These are phyloP conservation scores for Periconia sp. DNA, from an alignment of 2,329 filamentous ascomycete genomes.

Conservation along the genomic window DNA sequence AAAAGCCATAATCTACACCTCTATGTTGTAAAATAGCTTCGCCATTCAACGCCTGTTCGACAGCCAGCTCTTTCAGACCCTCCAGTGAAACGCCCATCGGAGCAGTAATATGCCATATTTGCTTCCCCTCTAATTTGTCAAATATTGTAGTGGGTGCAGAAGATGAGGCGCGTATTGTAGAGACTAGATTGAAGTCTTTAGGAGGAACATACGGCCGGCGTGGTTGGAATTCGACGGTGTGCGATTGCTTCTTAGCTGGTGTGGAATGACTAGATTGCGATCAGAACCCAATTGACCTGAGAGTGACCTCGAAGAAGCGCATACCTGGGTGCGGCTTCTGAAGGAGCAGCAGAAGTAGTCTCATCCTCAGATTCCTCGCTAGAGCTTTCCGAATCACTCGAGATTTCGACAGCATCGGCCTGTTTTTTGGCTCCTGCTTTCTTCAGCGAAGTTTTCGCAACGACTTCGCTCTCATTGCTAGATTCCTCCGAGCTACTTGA, in stretches of 20 bases:
- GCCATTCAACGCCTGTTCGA: constrained; percentile 62
- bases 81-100: constrained; percentile 73
- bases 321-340: constrained; percentile 23
- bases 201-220: constrained; percentile 45
- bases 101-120: constrained; percentile 81
- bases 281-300: not conserved
- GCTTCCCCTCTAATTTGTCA: constrained; percentile 69
- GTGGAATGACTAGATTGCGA: constrained; percentile 9
- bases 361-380: constrained; percentile 48
- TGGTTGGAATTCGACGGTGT: constrained; percentile 41
- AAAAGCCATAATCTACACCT: constrained; percentile 67
- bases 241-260: constrained; percentile 24
- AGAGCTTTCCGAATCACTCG: constrained; percentile 34
- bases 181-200: constrained; percentile 56
- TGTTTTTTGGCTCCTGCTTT: constrained; percentile 19
- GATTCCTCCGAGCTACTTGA: constrained; percentile 34
- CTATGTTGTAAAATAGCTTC: constrained; percentile 66
- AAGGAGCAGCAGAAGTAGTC: constrained; percentile 21
- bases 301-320: constrained; percentile 4
- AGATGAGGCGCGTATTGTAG: constrained; percentile 50
- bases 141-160: constrained; percentile 56
- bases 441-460: constrained; percentile 22
- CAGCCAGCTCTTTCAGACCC: constrained; percentile 68
- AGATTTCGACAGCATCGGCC: constrained; percentile 18
- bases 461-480: constrained; percentile 25